A percentile compares a stretch with the other conserved stretches of the same genome.
These are phyloP conservation scores for Ascochyta pisi DNA, from an alignment of 2,329 filamentous ascomycete genomes.

Conservation along the genomic window DNA sequence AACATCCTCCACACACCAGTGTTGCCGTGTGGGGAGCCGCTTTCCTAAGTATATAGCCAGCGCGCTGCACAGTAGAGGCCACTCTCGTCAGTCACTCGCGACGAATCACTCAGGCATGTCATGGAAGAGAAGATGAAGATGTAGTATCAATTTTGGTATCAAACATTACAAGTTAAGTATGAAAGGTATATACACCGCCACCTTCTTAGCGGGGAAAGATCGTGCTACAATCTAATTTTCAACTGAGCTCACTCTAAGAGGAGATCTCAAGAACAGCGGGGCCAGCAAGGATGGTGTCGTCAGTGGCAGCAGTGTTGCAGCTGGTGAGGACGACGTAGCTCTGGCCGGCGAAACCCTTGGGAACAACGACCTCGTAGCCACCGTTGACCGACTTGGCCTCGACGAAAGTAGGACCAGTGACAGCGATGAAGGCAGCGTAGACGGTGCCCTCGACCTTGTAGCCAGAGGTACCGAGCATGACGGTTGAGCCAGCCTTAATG, in stretches of 20 bases:
- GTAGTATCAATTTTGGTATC: constrained; percentile 1
- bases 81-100: not conserved
- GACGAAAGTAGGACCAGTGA: constrained; percentile 31
- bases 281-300: constrained; percentile 35
- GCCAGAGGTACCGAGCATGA: constrained; percentile 22
- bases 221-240: not conserved
- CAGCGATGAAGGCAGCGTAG: constrained; percentile 35
- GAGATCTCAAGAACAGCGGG: constrained; percentile 33
- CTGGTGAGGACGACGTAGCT: constrained; percentile 35
- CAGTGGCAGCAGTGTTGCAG: constrained; percentile 34
- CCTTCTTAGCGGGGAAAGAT: not conserved
- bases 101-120: not conserved
- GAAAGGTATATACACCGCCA: constrained; percentile 8
- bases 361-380: constrained; percentile 28
- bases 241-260: not conserved
- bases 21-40: no score
- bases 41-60: no score
- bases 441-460: constrained; percentile 31
- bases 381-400: constrained; percentile 22
- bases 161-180: constrained; percentile 15
- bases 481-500: constrained; percentile 25
- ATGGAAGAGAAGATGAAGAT: not conserved
- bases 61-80: not conserved
- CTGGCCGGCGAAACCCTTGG: constrained; percentile 33
- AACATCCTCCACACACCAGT: no score